These are phyloP conservation scores for Pinus taeda DNA, from an alignment of 75 land plant genomes.

Conservation along the genomic window DNA sequence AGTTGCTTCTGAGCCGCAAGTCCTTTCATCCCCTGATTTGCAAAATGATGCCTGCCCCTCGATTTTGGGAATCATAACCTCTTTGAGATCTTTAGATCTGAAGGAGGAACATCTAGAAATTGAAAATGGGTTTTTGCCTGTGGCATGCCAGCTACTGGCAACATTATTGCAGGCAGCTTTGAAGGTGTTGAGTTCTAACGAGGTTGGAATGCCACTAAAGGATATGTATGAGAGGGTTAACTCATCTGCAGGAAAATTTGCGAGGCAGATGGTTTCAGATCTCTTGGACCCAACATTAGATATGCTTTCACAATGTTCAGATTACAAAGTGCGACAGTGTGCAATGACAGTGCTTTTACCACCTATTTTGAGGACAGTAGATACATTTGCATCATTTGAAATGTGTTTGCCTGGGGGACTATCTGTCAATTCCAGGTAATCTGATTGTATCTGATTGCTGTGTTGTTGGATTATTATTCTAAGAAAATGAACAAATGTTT, in stretches of 20 bases:
- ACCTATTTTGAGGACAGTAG: conserved; percentile 47
- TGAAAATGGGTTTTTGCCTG: conserved; percentile 10
- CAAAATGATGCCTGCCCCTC: conserved; percentile 8
- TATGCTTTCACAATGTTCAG: conserved; percentile 50
- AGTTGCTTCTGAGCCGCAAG: conserved; percentile 23
- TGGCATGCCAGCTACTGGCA: conserved; percentile 60
- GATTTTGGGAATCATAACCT: background rate
- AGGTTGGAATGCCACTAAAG: background rate
- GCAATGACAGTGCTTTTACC: conserved; percentile 64
- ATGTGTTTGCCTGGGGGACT: conserved; percentile 9
- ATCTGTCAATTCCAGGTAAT: conserved; percentile 35
- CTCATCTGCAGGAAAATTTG: conserved; percentile 29
- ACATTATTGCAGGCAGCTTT: conserved; percentile 46
- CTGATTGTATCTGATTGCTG: conserved; percentile 1
- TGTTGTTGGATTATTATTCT: background rate
- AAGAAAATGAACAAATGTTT: background rate
- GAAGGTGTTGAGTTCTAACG: conserved; percentile 5
- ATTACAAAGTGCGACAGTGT: conserved; percentile 46
- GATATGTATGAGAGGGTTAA: conserved; percentile 4
- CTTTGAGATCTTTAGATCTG: background rate
- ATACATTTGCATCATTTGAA: conserved; percentile 12
- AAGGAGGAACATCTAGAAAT: conserved; percentile 9
- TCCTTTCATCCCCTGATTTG: conserved; percentile 7
- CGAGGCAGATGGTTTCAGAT: conserved; percentile 42
- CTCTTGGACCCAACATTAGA: conserved; percentile 39